A percentile compares a stretch with the other conserved stretches of the same genome.
Evolutionary conservation across 176 grass and related monocot species (phyloP).

Genomic region (Cenchrus americanus): DNA sequence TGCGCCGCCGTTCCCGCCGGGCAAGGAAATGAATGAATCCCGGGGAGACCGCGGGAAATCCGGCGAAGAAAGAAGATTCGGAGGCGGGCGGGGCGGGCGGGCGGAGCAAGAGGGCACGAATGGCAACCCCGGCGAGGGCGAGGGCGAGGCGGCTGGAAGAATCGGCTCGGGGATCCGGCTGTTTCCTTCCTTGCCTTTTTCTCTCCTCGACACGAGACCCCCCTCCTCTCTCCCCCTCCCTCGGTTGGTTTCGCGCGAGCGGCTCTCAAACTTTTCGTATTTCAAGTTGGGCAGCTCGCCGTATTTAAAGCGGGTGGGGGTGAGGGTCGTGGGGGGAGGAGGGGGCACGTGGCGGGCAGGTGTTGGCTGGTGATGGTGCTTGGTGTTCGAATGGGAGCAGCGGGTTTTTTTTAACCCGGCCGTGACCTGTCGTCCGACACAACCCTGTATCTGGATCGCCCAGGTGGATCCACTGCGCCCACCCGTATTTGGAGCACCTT

Average conservation of each 20-base stretch:
- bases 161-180: not conserved
- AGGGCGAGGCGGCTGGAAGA: not conserved
- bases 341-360: not conserved
- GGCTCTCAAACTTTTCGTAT: slow-evolving; percentile 20
- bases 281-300: not conserved
- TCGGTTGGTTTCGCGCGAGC: slow-evolving; percentile 43
- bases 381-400: not conserved
- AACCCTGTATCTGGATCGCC: slow-evolving; percentile 15
- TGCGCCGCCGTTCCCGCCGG: not conserved
- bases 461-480: slow-evolving; percentile 40
- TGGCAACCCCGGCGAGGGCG: not conserved
- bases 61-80: not conserved
- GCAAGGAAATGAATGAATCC: not conserved
- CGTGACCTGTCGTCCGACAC: not conserved
- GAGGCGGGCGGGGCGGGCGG: not conserved
- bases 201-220: not conserved
- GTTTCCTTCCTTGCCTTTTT: no score
- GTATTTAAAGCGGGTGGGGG: slow-evolving; percentile 31
- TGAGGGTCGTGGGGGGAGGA: not conserved
- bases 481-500: not conserved
- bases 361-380: fast-evolving
- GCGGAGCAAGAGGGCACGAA: not conserved
- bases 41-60: not conserved
- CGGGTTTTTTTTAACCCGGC: not conserved
- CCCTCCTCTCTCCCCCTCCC: no score